Base-by-base conservation (phyloP, 2,329 filamentous ascomycete genomes). In the Alternaria sp. region DNA sequence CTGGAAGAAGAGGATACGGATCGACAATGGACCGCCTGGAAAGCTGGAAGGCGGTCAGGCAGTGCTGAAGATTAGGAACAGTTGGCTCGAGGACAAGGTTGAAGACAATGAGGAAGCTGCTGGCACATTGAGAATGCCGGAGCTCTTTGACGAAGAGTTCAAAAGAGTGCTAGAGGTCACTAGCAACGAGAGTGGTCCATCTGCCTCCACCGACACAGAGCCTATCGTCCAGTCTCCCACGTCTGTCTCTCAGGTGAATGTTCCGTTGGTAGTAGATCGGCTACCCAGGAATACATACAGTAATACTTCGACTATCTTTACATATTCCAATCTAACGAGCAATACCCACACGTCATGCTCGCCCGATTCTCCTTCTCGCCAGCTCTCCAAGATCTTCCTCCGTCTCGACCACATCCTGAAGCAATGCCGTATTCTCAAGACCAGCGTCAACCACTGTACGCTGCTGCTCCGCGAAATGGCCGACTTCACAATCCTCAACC, bases 401-500 rank as follows among this genome's bases (percentile, higher is more conserved):
- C 65, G 65, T 10, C 71, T 81, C 13, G 56, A 65, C 33, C 48
- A 62, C 5, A 44, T 66, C 23, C 72, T 80, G 13, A 51, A 56
- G n/a, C 58, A 56, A 31, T 62, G 67, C 52, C 58, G 68, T 14
- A 67, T 78, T 26, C 56, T 61, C 10, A 65, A 74, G 21, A 46
- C 64, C 11, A 55, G 64, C 21, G 73, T 78, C 28, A 78, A 77
- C 33, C 72, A 75, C 58, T 84, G 82, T 36, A 86, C 84, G 1
- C 81, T 98, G 51, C 80, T 96, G 48, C 85, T 99, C 33, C 87
- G 90, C 51, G 84, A 84, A 56, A 97, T 98, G 90, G 76, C 85
- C 21, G 88, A 93, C 77, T 99, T 98, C 76, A 81, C 86, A 0
- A 70, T 80, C 14, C 81, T 97, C 67, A 98, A 98, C 77, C 76